phyloP scores from a whole-genome alignment of 2,329 filamentous ascomycete genomes.

The Clarireedia homoeocarpa region DNA sequence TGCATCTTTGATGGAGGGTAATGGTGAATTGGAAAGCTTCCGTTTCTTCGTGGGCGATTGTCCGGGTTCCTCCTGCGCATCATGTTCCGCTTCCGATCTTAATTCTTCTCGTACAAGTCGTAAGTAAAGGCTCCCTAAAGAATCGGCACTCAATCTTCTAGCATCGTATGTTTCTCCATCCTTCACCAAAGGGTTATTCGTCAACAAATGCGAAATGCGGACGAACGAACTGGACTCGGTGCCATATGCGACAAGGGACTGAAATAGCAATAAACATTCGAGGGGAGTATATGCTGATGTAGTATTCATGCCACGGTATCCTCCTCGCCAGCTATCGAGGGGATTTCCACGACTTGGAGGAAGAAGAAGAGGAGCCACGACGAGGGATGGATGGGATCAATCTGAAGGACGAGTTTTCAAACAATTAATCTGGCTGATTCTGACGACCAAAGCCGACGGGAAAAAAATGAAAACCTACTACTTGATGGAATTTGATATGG shows the following conservation, averaged over 20 bases:
- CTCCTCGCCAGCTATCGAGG: constrained; percentile 50
- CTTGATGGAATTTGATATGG: not conserved
- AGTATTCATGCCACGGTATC: constrained; percentile 48
- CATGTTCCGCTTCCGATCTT: constrained; percentile 37
- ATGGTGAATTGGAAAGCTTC: constrained; percentile 59
- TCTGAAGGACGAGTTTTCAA: not conserved
- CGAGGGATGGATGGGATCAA: constrained; percentile 12
- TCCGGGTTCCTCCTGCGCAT: constrained; percentile 35
- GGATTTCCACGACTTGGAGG: constrained; percentile 44
- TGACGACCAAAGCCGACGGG: too few relatives aligned
- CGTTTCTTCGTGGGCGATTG: constrained; percentile 59
- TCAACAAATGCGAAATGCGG: constrained; percentile 68
- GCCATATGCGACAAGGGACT: constrained; percentile 64
- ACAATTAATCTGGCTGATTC: not conserved
- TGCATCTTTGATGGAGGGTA: constrained; percentile 59
- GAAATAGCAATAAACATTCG: constrained; percentile 80
- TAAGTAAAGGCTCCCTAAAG: constrained; percentile 72
- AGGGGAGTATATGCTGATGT: constrained; percentile 67
- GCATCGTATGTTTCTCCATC: constrained; percentile 65
- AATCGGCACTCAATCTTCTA: constrained; percentile 65
- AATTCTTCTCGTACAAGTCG: constrained; percentile 68
- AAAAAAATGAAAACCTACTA: not conserved
- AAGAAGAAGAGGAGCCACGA: constrained; percentile 49
- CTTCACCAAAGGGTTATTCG: constrained; percentile 64
- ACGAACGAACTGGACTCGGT: constrained; percentile 55